phyloP scores from a whole-genome alignment of 2,329 filamentous ascomycete genomes.

The Nannizziopsis arthrosporioides region DNA sequence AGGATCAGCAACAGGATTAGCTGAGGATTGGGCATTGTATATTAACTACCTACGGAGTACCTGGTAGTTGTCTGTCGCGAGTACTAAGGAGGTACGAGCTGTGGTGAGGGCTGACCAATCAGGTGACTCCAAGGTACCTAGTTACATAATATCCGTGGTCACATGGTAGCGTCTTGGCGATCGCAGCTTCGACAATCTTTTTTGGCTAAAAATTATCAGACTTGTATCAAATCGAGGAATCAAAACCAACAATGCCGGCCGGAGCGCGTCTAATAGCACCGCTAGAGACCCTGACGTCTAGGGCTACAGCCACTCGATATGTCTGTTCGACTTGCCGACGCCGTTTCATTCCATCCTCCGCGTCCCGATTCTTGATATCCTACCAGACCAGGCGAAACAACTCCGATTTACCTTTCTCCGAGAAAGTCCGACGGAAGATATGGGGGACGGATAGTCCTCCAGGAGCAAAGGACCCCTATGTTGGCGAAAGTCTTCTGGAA shows the following conservation, averaged over 20 bases:
- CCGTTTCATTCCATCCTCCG: slow-evolving; percentile 23
- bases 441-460: slow-evolving; percentile 43
- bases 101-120: too few species aligned
- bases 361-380: slow-evolving; percentile 10
- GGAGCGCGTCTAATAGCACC: slow-evolving; percentile 28
- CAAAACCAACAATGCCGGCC: slow-evolving; percentile 27
- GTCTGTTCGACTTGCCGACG: slow-evolving; percentile 33
- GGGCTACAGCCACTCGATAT: slow-evolving; percentile 23
- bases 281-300: slow-evolving; percentile 25
- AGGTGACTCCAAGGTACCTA: too few species aligned
- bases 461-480: slow-evolving; percentile 40
- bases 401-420: slow-evolving; percentile 28
- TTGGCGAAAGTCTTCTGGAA: slow-evolving; percentile 27
- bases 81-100: too few species aligned
- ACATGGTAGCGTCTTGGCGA: too few species aligned
- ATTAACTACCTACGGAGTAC: too few species aligned
- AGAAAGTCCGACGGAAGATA: slow-evolving; percentile 38
- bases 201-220: slow-evolving; percentile 3
- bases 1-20: too few species aligned
- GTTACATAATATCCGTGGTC: too few species aligned
- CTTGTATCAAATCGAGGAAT: not conserved
- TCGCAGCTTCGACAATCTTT: not conserved
- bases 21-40: too few species aligned
- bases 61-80: too few species aligned
- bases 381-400: slow-evolving; percentile 20